Evolutionary conservation across 176 grass and related monocot genomes (phyloP), one percentile per base, ranked within the genome.

Genomic region (Stipa capillata): DNA sequence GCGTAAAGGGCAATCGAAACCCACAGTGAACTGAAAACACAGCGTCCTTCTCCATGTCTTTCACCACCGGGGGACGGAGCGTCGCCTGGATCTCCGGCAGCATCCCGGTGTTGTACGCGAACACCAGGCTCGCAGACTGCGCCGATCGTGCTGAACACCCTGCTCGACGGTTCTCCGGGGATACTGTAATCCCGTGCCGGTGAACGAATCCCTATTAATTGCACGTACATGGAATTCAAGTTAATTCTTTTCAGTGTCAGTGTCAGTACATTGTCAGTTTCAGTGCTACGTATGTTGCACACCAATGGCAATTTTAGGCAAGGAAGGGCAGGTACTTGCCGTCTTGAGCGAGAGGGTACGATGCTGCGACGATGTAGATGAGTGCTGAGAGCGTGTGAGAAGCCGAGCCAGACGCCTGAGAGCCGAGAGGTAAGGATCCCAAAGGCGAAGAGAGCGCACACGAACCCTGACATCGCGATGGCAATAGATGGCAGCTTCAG

Each of bases 61-160:
- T 88, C 59, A 93, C 64, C 39, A 90, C 85, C 18, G 91, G 91
- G 1, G 77, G 77, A 40, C 76, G 83, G 43, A 93, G 50, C 1
- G 91, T 93, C 16, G 91, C 91, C 85, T 93, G 88, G 87, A 93
- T 93, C 77, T 93, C 91, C 23, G 91, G 91, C 15, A 90, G 60
- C 91, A 93, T 93, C 34, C 91, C 91, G 4, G 91, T 93, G 78
- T 90, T 93, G 67, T 93, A 93, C 21, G 91, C 82, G 70, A 93
- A 93, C 63, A 93, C 85, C 40, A 90, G 87, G 78, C 67, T 93
- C 3, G 91, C 87, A 23, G 49, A n/a, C 58, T 29, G 88, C 73
- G 62, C 91, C 91, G 49, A 90, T 93, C 3, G 77, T 88, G 55
- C 43, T 85, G 57, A 88, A 93, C 43, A 83, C 71, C 60, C 73